Evolutionary conservation across 1,284 basidiomycete genomes (phyloP), one percentile per base, ranked within the genome.

Genomic region (Dichomitus squalens): DNA sequence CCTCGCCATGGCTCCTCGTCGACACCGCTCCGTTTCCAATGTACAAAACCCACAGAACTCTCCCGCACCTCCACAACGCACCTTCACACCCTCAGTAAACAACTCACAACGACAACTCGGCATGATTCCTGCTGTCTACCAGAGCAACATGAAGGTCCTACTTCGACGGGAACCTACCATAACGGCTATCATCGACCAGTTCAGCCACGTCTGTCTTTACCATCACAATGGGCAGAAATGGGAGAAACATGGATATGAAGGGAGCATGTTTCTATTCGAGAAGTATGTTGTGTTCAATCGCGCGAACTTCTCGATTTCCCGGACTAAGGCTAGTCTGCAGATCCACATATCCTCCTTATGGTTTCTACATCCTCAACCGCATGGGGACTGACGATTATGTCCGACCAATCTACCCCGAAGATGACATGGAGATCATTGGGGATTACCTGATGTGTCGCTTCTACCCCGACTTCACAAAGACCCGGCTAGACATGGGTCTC

Each of bases 261-360:
- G 93, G 2, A 90, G 86, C 67, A 91, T 95, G 84, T 95, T 96
- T 74, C 77, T 96, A 58, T 94, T 90, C 68, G 88, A 93, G 70
- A 80, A 92, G 89, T 92, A 67, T 61, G 83, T 70, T 16, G 39
- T 38, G 21, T 53, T 35, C 35, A 16, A 27, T 12, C 49, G 21
- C 16, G 31, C 31, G 20, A 36, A 16, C 33, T 25, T 44, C 34
- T 18, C 20, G 12, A n/a, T n/a, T 8, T 61, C 40, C 36, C 49
- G 57, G 47, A 59, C 53, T 46, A 36, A 41, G 8, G 31, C 21
- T 38, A 51, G 51, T 12, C 8, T 44, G 21, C 64, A 87, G 86
- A 65, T 77, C 84, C 54, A 76, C 81, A 25, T 88, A 90, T 70
- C 93, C 93, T 0, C 86, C 85, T 36, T 93, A 94, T 69, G 93